Evolutionary conservation across 495 filamentous ascomycete species (phyloP).

Genomic region (Aspergillus cristatus): DNA sequence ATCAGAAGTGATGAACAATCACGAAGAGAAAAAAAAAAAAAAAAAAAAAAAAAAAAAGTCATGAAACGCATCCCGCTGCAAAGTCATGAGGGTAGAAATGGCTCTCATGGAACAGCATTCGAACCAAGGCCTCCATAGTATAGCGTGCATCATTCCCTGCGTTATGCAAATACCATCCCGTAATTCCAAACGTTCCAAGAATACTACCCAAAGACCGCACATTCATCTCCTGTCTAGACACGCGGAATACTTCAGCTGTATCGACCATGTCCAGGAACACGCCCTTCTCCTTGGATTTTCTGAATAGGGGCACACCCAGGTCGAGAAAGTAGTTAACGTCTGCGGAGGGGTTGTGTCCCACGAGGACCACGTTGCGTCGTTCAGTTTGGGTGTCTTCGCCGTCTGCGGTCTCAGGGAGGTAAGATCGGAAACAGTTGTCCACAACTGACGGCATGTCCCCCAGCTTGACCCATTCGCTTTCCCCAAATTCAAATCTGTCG

Average conservation of each 20-base stretch:
- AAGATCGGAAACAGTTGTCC: constrained; percentile 37
- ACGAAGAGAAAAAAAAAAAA: too few relatives aligned
- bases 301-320: constrained; percentile 42
- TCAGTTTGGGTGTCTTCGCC: constrained; percentile 8
- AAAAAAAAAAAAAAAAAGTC: too few relatives aligned
- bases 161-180: constrained; percentile 66
- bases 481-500: constrained; percentile 67
- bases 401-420: background rate
- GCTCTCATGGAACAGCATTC: too few relatives aligned
- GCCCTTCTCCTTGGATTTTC: background rate
- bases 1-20: too few relatives aligned
- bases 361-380: constrained; percentile 58
- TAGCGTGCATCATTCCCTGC: constrained; percentile 92
- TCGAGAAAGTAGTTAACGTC: constrained; percentile 59
- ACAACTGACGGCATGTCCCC: constrained; percentile 31
- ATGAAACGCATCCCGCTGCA: too few relatives aligned
- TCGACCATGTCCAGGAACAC: constrained; percentile 51
- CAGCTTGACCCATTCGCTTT: constrained; percentile 35
- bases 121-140: constrained; percentile 68
- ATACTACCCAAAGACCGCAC: constrained; percentile 47
- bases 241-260: constrained; percentile 58
- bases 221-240: constrained; percentile 39
- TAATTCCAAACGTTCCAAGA: constrained; percentile 55
- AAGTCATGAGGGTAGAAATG: too few relatives aligned
- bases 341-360: constrained; percentile 60